A percentile compares a stretch with the other conserved stretches of the same genome.
Evolutionary conservation across 2,329 filamentous ascomycete species (phyloP).

Genomic region (Pseudogymnoascus pannorum): DNA sequence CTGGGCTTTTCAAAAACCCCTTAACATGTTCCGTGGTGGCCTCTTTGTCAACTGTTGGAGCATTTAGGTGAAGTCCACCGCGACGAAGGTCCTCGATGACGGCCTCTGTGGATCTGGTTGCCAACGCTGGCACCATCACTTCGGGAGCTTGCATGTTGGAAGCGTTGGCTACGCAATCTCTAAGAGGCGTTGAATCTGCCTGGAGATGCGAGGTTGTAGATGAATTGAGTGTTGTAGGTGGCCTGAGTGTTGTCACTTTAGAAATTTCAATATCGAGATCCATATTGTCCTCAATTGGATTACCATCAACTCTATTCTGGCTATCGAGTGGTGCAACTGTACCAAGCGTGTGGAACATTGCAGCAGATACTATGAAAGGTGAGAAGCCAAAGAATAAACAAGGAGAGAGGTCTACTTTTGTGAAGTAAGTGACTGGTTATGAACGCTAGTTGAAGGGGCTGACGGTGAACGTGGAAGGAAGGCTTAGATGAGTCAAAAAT

Average conservation of each 20-base stretch:
- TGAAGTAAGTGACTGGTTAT: neutral
- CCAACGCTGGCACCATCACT: slow-evolving; percentile 16
- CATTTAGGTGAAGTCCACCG: neutral
- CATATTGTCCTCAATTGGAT: neutral
- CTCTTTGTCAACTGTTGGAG: neutral
- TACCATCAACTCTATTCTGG: neutral
- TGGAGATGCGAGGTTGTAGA: neutral
- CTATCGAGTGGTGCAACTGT: neutral
- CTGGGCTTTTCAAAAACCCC: neutral
- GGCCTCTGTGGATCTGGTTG: slow-evolving; percentile 22
- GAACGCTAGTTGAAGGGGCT: neutral
- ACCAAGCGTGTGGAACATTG: neutral
- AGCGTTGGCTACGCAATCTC: neutral
- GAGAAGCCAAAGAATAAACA: neutral
- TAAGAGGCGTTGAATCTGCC: neutral
- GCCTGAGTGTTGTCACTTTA: neutral
- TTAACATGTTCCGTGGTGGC: neutral
- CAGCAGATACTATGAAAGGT: neutral
- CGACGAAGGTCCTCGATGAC: slow-evolving; percentile 26
- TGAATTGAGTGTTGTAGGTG: neutral
- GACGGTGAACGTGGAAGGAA: neutral
- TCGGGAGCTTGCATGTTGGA: neutral
- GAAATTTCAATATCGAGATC: neutral
- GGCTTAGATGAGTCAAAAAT: neutral
- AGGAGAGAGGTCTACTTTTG: neutral